Base-by-base conservation (phyloP, 2,329 filamentous ascomycete species). In the Stemphylium vesicarium region DNA sequence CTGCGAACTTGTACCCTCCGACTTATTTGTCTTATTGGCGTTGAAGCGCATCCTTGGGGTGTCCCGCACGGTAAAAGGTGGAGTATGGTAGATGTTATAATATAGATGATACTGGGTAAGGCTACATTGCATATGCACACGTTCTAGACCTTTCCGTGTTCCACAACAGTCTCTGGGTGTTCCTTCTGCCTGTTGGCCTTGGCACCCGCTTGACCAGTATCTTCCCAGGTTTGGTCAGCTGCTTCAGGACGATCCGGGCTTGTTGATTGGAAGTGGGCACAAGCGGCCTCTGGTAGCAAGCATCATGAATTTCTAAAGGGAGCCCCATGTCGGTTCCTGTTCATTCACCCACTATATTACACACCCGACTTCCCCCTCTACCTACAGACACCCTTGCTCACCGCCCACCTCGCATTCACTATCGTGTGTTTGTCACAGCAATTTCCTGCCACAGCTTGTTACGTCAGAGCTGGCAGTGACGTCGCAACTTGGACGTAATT, bases 21-120 rank as follows among this genome's bases (percentile, higher is more conserved):
- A 32, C 16, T 50, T 42, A 29, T 53, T 48, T 49, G 12, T 53
- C 26, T 29, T 29, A 4, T 54, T 48, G 65, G 64, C 64, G 63
- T 69, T 66, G 35, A 35, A 63, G 58, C 54, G 60, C 42, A 47
- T 57, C 47, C 24, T 31, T 47, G 37, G 31, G 42, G 39, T 15
- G 40, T 37, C 32, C 26, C 26, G 40, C 41, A 26, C 16, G 32
- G 43, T 10, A 57, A 55, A 58, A 52, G 41, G 47, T 49, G 56
- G 56, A 58, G 56, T 60, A 53, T 41, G 45, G 49, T 18, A 40
- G 42, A 39, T 32, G 24, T 38, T 32, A 26, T 49, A 50, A 35
- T 16, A 52, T 45, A 47, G 45, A 15, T 42, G 38, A 20, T 38
- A 26, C 26, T 45, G 24, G 44, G 45, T 43, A 50, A 51, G 44